These are phyloP conservation scores for Trichoderma endophyticum DNA, from an alignment of 2,329 filamentous ascomycete species.

Conservation along the genomic window DNA sequence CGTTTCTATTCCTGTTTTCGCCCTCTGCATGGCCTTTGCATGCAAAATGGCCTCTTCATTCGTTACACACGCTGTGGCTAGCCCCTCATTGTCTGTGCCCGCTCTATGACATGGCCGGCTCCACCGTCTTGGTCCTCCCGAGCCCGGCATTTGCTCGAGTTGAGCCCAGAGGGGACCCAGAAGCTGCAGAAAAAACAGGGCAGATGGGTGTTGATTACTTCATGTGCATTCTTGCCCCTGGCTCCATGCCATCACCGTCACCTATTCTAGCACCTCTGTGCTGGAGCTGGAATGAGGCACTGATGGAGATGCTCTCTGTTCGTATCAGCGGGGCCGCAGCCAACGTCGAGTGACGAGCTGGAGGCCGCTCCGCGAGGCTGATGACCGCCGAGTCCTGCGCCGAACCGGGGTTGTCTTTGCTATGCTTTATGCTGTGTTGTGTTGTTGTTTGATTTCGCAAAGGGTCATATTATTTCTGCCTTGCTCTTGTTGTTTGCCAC, in stretches of 20 bases:
- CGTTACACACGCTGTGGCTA: not conserved
- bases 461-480: not conserved
- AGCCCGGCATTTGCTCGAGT: not conserved
- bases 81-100: conserved; percentile 11
- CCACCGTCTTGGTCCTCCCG: not conserved
- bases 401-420: not conserved
- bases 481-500: not conserved
- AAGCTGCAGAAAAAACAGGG: conserved; percentile 5
- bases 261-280: not conserved
- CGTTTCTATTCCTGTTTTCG: not conserved
- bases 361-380: not conserved
- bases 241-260: not conserved
- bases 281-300: not conserved
- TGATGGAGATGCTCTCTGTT: not conserved
- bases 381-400: not conserved
- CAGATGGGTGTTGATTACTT: not conserved
- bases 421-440: not conserved
- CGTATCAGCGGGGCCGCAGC: not conserved
- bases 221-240: not conserved
- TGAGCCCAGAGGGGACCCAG: not conserved
- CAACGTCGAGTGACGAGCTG: not conserved
- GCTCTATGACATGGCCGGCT: conserved; percentile 12
- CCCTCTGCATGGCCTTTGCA: not conserved
- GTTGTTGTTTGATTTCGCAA: not conserved
- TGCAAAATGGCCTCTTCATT: not conserved